Base-by-base conservation (phyloP, 768 basidiomycete species). In the Russula olivacea region DNA sequence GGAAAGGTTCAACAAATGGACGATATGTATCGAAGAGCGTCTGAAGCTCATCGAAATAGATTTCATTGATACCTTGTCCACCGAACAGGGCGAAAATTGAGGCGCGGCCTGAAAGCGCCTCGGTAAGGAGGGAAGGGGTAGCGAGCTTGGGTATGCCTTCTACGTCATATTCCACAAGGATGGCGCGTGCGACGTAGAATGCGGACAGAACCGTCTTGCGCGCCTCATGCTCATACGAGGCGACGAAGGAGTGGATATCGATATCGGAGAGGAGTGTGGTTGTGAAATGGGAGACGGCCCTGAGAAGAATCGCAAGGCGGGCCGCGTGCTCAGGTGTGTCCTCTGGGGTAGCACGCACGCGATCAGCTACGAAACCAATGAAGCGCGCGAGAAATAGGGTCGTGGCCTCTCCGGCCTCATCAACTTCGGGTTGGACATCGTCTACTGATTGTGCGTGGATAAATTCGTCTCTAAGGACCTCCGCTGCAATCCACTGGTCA, bases 21-120 rank as follows among this genome's bases (percentile, higher is more conserved):
- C 80, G 84, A 81, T 99, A 98, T 64, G 84, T 89, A 76, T 97
- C 89, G 76, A 91, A 94, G 56, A 98, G 86, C 55, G 80, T 77
- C 77, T 96, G 91, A 21, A 99, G 82, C 74, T 98, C 97, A 73
- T 96, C 91, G 73, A 98, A 93, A 78, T 98, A 99, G 63, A 96
- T 90, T 72, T 98, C 97, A 75, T 98, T 98, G 63, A 89, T 92
- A 61, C 97, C 97, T 75, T 99, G 97, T 15, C 97, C 97, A 56
- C 96, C 96, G 72, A 99, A 99, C 45, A 99, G 79, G 56, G 93
- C 96, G 76, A 89, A 98, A 69, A 98, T 77, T 52, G 82, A 89
- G 58, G 84, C 87, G 49, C 86, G 81, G 51, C 83, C 82, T n/a
- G 79, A 72, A 51, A 75, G 70, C 38, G 84, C 83, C 43, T 87